phyloP scores from a whole-genome alignment of 2,329 filamentous ascomycete genomes.

The Zasmidium citrigriseum region DNA sequence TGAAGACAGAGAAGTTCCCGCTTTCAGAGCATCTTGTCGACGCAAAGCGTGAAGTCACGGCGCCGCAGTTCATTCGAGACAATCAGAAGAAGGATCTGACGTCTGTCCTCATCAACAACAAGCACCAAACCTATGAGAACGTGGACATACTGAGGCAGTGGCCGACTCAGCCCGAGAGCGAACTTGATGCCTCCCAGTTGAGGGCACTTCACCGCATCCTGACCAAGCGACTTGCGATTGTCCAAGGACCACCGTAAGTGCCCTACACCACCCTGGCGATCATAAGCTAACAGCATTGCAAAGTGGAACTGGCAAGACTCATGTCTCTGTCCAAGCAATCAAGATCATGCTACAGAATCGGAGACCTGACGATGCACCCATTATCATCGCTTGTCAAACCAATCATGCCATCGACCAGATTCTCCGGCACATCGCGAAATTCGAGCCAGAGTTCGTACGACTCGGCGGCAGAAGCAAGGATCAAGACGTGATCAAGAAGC shows the following conservation, averaged over 20 bases:
- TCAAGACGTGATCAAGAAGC: conserved; percentile 60
- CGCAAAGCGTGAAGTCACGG: conserved; percentile 46
- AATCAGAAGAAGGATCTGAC: conserved; percentile 54
- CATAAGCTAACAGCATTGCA: not conserved
- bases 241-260: conserved; percentile 73
- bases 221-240: conserved; percentile 69
- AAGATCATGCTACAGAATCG: conserved; percentile 65
- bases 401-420: conserved; percentile 90
- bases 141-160: conserved; percentile 58
- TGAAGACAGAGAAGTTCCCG: conserved; percentile 59
- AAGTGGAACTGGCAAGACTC: conserved; percentile 69
- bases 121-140: conserved; percentile 43
- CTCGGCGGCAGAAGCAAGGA: conserved; percentile 71
- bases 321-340: conserved; percentile 73
- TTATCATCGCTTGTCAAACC: conserved; percentile 82
- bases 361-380: conserved; percentile 59
- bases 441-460: conserved; percentile 64
- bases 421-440: conserved; percentile 62
- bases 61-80: conserved; percentile 56
- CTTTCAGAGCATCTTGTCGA: conserved; percentile 64
- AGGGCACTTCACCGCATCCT: conserved; percentile 69
- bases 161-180: conserved; percentile 48
- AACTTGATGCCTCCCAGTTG: conserved; percentile 71
- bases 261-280: not conserved
- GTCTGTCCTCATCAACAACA: conserved; percentile 28